A percentile compares a stretch with the other conserved stretches of the same genome.
Evolutionary conservation across 495 filamentous ascomycete genomes (phyloP).

Genomic region (Aspergillus nidulans): DNA sequence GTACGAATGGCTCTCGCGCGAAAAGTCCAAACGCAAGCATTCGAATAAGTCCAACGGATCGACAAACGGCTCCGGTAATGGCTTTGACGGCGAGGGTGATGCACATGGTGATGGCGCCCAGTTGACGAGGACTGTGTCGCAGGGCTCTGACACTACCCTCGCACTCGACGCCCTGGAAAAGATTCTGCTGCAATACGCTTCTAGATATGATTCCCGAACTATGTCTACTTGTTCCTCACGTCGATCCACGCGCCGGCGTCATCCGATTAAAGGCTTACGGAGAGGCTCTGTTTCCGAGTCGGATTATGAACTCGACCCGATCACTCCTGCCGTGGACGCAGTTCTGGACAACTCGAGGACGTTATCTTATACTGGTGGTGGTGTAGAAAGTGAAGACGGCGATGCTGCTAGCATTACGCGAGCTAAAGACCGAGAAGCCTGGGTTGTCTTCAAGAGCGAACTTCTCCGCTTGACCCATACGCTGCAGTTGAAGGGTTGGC

Average conservation of each 20-base stretch:
- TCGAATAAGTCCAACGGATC: slow-evolving; percentile 27
- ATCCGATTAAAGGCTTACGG: slow-evolving; percentile 31
- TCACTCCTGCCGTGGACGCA: slow-evolving; percentile 74
- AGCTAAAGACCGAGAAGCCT: slow-evolving; percentile 66
- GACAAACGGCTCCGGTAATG: background rate
- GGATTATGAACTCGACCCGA: slow-evolving; percentile 68
- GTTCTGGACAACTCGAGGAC: slow-evolving; percentile 86
- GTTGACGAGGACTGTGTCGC: slow-evolving; percentile 27
- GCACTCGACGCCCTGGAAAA: slow-evolving; percentile 66
- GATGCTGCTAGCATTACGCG: slow-evolving; percentile 29
- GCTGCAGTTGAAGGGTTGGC: slow-evolving; percentile 83
- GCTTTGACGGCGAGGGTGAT: slow-evolving; percentile 19
- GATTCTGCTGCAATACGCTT: slow-evolving; percentile 57
- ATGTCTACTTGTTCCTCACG: slow-evolving; percentile 35
- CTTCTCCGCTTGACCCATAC: slow-evolving; percentile 88
- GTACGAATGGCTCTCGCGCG: slow-evolving; percentile 71
- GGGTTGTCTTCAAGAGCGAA: slow-evolving; percentile 81
- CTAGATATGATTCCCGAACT: slow-evolving; percentile 24
- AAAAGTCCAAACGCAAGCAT: slow-evolving; percentile 60
- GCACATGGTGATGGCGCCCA: slow-evolving; percentile 28
- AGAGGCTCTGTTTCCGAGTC: slow-evolving; percentile 66
- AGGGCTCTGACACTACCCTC: slow-evolving; percentile 54
- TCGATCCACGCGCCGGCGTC: slow-evolving; percentile 26
- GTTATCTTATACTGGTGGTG: slow-evolving; percentile 64
- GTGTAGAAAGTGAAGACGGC: slow-evolving; percentile 42